Conservation (phyloP, 495 filamentous ascomycete genomes). For the Pseudomonodictys pantanalensis region DNA sequence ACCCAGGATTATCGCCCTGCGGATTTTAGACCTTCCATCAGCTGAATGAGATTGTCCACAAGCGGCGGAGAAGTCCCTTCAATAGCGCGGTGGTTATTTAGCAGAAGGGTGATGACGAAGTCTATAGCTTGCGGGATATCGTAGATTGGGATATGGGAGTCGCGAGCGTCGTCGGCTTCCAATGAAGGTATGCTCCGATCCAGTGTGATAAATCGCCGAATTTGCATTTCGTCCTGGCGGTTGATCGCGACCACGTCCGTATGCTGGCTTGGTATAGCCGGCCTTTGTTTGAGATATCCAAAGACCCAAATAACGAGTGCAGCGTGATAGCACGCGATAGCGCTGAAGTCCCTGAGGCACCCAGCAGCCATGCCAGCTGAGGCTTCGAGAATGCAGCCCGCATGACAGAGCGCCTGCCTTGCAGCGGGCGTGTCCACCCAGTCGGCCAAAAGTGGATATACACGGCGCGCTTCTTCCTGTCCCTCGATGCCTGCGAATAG, state of each 20-base stretch:
- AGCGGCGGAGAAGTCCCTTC: constrained; percentile 44
- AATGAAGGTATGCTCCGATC: constrained; percentile 48
- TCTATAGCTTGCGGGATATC: constrained; percentile 50
- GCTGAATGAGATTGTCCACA: constrained; percentile 55
- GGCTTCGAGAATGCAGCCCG: constrained; percentile 58
- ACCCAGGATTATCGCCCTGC: no score
- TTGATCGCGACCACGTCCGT: constrained; percentile 48
- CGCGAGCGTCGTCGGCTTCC: constrained; percentile 32
- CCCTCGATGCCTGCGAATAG: constrained; percentile 63
- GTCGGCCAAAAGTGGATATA: constrained; percentile 51
- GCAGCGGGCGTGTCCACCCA: constrained; percentile 54
- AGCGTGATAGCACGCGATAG: constrained; percentile 60
- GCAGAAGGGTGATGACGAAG: constrained; percentile 48
- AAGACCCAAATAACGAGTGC: constrained; percentile 61
- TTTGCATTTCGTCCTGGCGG: constrained; percentile 43
- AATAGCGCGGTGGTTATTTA: constrained; percentile 44
- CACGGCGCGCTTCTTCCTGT: constrained; percentile 56
- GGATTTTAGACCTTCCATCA: constrained; percentile 47
- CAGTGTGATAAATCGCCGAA: constrained; percentile 50
- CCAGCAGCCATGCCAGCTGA: constrained; percentile 49
- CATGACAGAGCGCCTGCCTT: constrained; percentile 59
- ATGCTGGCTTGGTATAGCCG: constrained; percentile 11
- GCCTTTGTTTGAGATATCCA: constrained; percentile 44
- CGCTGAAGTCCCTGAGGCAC: constrained; percentile 56
- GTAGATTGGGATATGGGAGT: constrained; percentile 35